Base-by-base conservation (phyloP, 345 rosid species). In the Aegle marmelos region DNA sequence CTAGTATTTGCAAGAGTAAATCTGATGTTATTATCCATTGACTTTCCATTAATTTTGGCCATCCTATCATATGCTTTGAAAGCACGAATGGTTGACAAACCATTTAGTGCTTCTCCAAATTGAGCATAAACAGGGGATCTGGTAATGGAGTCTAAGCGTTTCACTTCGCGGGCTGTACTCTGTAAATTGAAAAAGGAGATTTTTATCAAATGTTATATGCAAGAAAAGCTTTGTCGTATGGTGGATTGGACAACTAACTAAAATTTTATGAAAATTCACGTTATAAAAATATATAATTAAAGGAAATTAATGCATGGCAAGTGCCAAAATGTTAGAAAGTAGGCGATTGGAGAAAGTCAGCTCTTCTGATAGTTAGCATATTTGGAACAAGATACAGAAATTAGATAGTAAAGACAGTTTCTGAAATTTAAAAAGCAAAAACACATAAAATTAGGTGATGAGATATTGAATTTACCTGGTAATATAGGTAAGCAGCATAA, bases 121-220 rank as follows among this genome's bases (percentile, higher is more conserved):
- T 92, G 99, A 37, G 97, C 98, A 88, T 96, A 93, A 50, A 95
- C 79, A 79, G 95, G 99, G 30, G 97, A 94, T 84, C 97, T 84
- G 36, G 93, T 91, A 69, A 96, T 76, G 9, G 99, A 96, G 84
- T 94, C 99, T 80, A 96, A 71, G 79, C 97, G 97, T 82, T 90
- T 95, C 63, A 95, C 92, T 89, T 95, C 97, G 11, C 99, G 97
- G 13, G 97, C 86, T 53, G 96, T 95, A 88, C 90, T 91, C 99
- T 95, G 83, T 59, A 74, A 79, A 71, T 31, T 30, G 59, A 71
- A 81, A 65, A 74, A 48, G 36, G 65, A 13, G 59, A 39, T 76
- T 34, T 50, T 27, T 36, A 71, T 57, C 53, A 33, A 50, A 67
- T n/a, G n/a, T 60, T 58, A 21, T 25, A 11, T 19, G 60, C 56